Percentiles rank a stretch among this genome's conserved stretches.
phyloP scores from a whole-genome alignment of 495 filamentous ascomycete species.

The Penicillium alfredii region DNA sequence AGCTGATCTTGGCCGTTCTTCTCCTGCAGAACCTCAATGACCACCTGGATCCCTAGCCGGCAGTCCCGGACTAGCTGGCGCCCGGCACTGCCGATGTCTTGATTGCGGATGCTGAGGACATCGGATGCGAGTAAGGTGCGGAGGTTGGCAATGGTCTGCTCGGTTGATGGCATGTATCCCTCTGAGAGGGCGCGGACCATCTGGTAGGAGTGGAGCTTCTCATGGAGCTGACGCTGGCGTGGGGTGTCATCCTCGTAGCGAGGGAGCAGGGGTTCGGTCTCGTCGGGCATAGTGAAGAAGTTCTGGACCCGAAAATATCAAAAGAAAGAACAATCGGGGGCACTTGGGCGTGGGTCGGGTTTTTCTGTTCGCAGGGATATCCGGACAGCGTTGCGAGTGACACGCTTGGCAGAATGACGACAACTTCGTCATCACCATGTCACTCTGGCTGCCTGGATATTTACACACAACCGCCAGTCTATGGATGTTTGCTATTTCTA shows the following conservation, averaged over 20 bases:
- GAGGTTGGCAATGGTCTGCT: constrained; percentile 76
- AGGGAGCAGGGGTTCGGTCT: constrained; percentile 73
- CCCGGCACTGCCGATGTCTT: constrained; percentile 71
- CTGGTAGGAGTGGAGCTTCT: constrained; percentile 88
- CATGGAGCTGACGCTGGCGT: constrained; percentile 68
- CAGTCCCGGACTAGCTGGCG: constrained; percentile 64
- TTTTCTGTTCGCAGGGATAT: no score
- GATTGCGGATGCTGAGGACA: constrained; percentile 68
- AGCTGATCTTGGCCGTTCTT: constrained; percentile 85
- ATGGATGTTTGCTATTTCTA: no score
- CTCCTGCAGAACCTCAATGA: constrained; percentile 69
- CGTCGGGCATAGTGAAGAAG: constrained; percentile 43
- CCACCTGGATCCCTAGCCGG: constrained; percentile 63
- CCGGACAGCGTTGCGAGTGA: no score
- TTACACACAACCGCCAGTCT: no score
- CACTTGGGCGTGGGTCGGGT: no score
- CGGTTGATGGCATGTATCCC: constrained; percentile 88
- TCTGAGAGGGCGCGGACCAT: constrained; percentile 78
- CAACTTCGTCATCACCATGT: no score
- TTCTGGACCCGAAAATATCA: not conserved
- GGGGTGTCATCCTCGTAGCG: constrained; percentile 78
- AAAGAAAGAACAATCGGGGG: no score
- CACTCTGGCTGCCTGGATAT: no score
- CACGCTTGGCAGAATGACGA: no score
- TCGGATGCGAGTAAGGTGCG: constrained; percentile 73